Evolutionary conservation across 1,284 basidiomycete species (phyloP), one percentile per base, ranked within the genome.

Genomic region (Phellinidium pouzarii): DNA sequence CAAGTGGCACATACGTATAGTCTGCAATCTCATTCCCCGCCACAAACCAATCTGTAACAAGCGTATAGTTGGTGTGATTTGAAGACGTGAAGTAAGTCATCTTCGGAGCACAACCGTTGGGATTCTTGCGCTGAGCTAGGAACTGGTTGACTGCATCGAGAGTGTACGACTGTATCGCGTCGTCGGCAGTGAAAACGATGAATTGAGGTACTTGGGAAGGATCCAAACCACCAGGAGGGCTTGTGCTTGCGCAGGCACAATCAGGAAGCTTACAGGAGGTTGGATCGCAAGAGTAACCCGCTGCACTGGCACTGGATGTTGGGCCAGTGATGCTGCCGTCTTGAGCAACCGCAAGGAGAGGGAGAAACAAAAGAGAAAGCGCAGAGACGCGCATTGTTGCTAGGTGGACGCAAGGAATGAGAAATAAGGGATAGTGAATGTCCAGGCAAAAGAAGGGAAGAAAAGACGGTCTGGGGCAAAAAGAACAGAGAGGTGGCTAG

Each of bases 21-120:
- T 91, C 88, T n/a, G 84, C 87, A 57, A 92, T 87, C 64, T 92
- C 88, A 65, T 91, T 91, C 34, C 89, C 88, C 5, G 82, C 83
- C 41, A 91, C 86, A 65, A 73, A 91, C 82, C 84, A 90, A 65
- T 91, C 87, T 69, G 88, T 91, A 45, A 92, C 84, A 58, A 85
- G 73, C 0, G 84, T 83, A 65, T 82, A 89, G 64, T 89, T 89
- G 26, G 88, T 91, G 66, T 82, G 91, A 58, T 78, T 78, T 48
- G 89, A 70, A 3, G 82, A 85, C 4, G 78, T 80, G 65, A 78
- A 87, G 67, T 87, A 89, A 22, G 84, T 87, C 79, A 84, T 87
- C 66, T 80, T 83, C 9, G 80, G 78, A 9, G 66, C 60, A 66
- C 89, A 92, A n/a, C 87, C 87, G 61, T 92, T 91, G 22, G 89